Conservation (phyloP, 1,139 yeast genomes). For the Geotrichum reessii region DNA sequence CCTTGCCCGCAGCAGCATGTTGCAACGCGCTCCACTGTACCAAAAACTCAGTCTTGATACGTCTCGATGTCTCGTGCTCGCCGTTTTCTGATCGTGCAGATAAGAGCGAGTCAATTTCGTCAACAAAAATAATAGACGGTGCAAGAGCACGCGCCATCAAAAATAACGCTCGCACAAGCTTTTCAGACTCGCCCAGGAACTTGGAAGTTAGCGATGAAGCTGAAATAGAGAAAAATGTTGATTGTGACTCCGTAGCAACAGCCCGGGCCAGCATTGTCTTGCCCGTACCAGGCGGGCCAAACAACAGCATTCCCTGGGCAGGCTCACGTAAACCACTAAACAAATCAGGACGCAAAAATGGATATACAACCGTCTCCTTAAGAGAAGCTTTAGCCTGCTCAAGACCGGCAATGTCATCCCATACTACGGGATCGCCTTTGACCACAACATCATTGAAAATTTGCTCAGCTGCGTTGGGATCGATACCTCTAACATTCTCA, state of each 20-base stretch:
- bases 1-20: constrained; percentile 80
- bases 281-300: constrained; percentile 99
- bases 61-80: constrained; percentile 84
- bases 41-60: constrained; percentile 89
- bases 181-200: constrained; percentile 84
- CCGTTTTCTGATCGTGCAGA: constrained; percentile 77
- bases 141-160: constrained; percentile 78
- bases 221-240: constrained; percentile 88
- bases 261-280: constrained; percentile 97
- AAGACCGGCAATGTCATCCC: constrained; percentile 96
- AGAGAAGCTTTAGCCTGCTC: constrained; percentile 84
- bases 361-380: constrained; percentile 95
- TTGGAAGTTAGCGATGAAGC: constrained; percentile 91
- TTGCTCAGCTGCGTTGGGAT: constrained; percentile 61
- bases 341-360: constrained; percentile 87
- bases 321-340: constrained; percentile 92
- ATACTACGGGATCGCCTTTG: constrained; percentile 89
- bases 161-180: constrained; percentile 83
- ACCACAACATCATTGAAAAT: constrained; percentile 88
- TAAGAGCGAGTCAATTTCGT: constrained; percentile 90
- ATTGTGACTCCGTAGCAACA: constrained; percentile 94
- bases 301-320: constrained; percentile 88
- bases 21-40: constrained; percentile 95
- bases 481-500: constrained; percentile 16
- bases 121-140: constrained; percentile 92